Conservation (phyloP, 768 basidiomycete species). For the Cubamyces sp. region DNA sequence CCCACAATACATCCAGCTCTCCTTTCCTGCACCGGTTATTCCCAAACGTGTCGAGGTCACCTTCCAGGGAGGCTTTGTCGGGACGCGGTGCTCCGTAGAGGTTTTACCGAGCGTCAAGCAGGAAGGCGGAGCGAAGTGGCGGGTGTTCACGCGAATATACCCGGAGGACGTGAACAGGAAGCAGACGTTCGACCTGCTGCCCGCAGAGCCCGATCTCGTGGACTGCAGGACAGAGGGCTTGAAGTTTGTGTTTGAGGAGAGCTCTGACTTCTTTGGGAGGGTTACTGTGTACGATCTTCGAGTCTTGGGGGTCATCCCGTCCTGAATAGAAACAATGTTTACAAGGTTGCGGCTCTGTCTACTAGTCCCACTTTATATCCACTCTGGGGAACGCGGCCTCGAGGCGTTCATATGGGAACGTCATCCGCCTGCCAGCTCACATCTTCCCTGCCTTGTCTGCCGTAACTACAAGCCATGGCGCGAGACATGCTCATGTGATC, state of each 20-base stretch:
- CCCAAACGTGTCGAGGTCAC: conserved; percentile 63
- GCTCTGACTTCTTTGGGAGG: conserved; percentile 86
- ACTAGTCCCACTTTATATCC: too few species aligned
- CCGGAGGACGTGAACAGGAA: conserved; percentile 80
- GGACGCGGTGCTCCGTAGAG: conserved; percentile 61
- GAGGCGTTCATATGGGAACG: too few species aligned
- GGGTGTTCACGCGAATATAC: conserved; percentile 56
- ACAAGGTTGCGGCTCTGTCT: too few species aligned
- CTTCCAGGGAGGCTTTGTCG: conserved; percentile 89
- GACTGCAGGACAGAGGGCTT: conserved; percentile 48
- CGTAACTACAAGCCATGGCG: too few species aligned
- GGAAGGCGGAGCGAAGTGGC: conserved; percentile 49
- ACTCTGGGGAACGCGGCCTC: too few species aligned
- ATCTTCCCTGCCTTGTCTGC: too few species aligned
- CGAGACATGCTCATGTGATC: not conserved
- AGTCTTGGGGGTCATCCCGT: conserved; percentile 32
- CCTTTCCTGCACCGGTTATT: conserved; percentile 56
- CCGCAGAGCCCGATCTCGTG: conserved; percentile 21
- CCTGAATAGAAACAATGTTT: not conserved
- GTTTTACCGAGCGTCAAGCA: conserved; percentile 36
- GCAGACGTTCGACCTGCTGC: conserved; percentile 63
- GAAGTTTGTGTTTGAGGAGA: conserved; percentile 75
- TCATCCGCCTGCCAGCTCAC: too few species aligned
- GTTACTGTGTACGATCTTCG: conserved; percentile 72
- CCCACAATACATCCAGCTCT: conserved; percentile 74